Base-by-base conservation (phyloP, 306 rosid species). In the Vigna angularis region DNA sequence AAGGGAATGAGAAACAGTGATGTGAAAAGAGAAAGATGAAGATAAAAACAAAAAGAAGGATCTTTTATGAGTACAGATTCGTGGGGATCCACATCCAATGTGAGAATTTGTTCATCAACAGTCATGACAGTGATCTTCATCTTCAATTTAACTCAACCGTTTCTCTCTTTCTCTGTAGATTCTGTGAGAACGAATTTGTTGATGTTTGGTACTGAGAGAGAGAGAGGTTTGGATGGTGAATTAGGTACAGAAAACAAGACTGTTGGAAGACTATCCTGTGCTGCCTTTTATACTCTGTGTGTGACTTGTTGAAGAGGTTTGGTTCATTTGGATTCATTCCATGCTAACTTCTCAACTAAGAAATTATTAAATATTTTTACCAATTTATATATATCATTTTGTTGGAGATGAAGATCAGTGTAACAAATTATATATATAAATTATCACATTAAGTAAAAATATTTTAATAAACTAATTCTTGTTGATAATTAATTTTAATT, bases 81-180 rank as follows among this genome's bases (percentile, higher is more conserved):
- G 26, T 94, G 85, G 62, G 97, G 87, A 88, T 94, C 98, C 53
- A 94, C 97, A 72, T 92, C 98, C 62, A 94, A 76, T 7, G 82
- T 47, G 81, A 94, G 78, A 73, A 92, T 88, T 83, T 92, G 96
- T 65, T 94, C 96, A 59, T 87, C 97, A 28, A 93, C 85, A 26
- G 96, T 89, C 97, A 94, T 94, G 55, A 94, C 95, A 67, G 97
- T 94, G 90, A 94, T 90, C 85, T 85, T 94, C 98, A 94, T 93
- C 67, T 61, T 61, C 22, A 61, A 32, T 61, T 15, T 10, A 32
- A 32, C 32, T 61, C 67, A 61, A 30, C 22, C 12, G 5, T 53
- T 8, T 61, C 26, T 51, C 42, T 67, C 52, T 49, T 3, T 44
- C 38, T 34, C 55, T 53, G 74, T 82, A 64, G 79, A 76, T 71